phyloP scores from a whole-genome alignment of 1,284 basidiomycete species.

The Puccinia coronata region DNA sequence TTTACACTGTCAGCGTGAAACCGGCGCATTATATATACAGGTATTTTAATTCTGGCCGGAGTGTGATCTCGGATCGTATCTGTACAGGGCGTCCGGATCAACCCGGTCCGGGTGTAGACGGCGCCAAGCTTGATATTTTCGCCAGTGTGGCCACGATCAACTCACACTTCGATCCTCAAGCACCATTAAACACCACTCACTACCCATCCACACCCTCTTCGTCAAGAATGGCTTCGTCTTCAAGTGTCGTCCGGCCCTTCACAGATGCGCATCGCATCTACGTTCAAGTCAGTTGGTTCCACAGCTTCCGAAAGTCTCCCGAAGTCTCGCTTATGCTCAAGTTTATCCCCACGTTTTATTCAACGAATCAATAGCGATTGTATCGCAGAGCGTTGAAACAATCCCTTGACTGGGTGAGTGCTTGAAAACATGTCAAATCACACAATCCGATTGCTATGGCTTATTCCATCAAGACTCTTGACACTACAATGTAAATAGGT shows the following conservation, averaged over 20 bases:
- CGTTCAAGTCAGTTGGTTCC: constrained; percentile 54
- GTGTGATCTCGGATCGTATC: no score
- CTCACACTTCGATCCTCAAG: no score
- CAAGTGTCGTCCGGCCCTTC: constrained; percentile 34
- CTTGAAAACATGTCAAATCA: neutral
- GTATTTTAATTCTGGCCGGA: no score
- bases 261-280: constrained; percentile 56
- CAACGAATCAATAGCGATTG: constrained; percentile 53
- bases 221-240: constrained; percentile 19
- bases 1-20: no score
- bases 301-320: neutral
- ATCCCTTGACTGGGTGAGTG: constrained; percentile 55
- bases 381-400: constrained; percentile 57
- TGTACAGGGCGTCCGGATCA: no score
- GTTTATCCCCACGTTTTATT: neutral
- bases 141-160: no score
- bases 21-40: no score
- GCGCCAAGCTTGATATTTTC: no score
- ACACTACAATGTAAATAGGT: constrained; percentile 1
- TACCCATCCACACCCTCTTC: neutral
- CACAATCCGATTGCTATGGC: constrained; percentile 15
- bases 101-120: no score
- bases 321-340: constrained; percentile 43
- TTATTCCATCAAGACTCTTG: neutral
- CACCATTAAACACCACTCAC: no score